Evolutionary conservation across 164 flowering plant genomes (phyloP).

Genomic region (Stephania cephalantha): DNA sequence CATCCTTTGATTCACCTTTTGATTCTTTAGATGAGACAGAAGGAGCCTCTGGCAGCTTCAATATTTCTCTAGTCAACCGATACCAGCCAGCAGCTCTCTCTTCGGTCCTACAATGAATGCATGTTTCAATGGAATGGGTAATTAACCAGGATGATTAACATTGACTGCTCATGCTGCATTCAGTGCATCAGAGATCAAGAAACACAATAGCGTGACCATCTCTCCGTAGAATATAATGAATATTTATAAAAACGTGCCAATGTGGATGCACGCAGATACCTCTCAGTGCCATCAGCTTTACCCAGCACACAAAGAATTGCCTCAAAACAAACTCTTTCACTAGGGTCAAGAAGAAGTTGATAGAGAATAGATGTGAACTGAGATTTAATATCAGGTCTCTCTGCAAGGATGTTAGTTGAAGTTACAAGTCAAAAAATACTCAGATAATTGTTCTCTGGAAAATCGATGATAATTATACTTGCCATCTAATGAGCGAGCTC

Average conservation of each 20-base stretch:
- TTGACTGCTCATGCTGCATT: not conserved
- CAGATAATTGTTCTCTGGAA: not conserved
- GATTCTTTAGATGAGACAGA: conserved; percentile 57
- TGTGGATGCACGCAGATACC: conserved; percentile 29
- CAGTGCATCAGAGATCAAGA: not conserved
- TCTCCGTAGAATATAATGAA: not conserved
- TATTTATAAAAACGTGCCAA: not conserved
- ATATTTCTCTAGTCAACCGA: conserved; percentile 88
- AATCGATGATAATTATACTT: conserved; percentile 12
- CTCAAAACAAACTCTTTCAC: conserved; percentile 99
- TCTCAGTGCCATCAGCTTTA: conserved; percentile 73
- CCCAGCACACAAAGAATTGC: conserved; percentile 91
- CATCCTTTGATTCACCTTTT: conserved; percentile 47
- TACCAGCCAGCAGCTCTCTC: conserved; percentile 99
- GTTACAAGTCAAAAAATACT: not conserved
- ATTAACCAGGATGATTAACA: not conserved
- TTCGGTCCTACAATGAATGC: conserved; percentile 54
- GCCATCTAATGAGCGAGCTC: conserved; percentile 96
- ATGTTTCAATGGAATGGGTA: conserved; percentile 2
- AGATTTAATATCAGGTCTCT: conserved; percentile 87
- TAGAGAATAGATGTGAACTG: conserved; percentile 86
- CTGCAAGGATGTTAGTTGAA: conserved; percentile 34
- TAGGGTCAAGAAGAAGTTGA: conserved; percentile 96
- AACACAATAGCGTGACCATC: not conserved
- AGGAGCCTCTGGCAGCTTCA: conserved; percentile 90